Conservation (phyloP, 139 green algal genomes). For the Volvox africanus region DNA sequence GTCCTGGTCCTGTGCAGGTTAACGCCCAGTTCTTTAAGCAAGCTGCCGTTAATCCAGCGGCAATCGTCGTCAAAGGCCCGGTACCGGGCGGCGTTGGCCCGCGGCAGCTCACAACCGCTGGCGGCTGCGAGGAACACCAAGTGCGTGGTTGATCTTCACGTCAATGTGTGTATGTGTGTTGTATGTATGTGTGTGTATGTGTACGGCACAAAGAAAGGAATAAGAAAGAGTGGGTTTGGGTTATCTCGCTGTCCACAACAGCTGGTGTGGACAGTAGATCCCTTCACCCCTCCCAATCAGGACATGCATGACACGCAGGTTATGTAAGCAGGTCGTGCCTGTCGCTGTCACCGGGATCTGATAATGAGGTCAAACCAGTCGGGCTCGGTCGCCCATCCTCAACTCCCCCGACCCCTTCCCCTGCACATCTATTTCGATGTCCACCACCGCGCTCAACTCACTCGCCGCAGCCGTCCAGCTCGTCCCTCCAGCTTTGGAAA, state of each 20-base stretch:
- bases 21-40: neutral
- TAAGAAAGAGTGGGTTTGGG: too few relatives aligned
- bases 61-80: constrained; percentile 13
- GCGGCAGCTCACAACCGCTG: neutral
- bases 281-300: too few relatives aligned
- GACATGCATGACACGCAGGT: too few relatives aligned
- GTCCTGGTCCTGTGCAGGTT: neutral
- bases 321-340: too few relatives aligned
- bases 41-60: constrained; percentile 1
- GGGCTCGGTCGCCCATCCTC: neutral
- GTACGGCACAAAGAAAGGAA: too few relatives aligned
- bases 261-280: too few relatives aligned
- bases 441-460: too few relatives aligned
- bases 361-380: neutral
- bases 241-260: too few relatives aligned
- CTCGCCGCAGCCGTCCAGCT: constrained; percentile 29
- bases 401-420: neutral
- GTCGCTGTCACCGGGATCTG: too few relatives aligned
- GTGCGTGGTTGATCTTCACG: neutral
- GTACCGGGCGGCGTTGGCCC: neutral
- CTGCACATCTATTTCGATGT: too few relatives aligned
- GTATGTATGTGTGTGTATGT: neutral
- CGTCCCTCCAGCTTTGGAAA: constrained; percentile 26
- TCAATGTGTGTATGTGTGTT: neutral
- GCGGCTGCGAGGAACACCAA: neutral